Evolutionary conservation across 768 basidiomycete genomes (phyloP).

Genomic region (Lactarius vividus): DNA sequence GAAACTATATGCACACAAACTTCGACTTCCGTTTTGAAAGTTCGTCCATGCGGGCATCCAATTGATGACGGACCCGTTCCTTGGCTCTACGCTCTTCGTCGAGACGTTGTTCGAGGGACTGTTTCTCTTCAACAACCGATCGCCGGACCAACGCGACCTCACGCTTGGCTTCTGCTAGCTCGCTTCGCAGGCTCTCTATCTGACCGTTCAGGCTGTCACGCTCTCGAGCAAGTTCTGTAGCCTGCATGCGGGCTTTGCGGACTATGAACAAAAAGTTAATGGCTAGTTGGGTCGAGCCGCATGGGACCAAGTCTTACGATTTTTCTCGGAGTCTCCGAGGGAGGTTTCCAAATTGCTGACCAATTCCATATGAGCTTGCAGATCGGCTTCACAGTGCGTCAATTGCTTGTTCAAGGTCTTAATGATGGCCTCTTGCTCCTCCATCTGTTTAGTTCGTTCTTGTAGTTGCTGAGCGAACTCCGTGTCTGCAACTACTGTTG

Average conservation of each 20-base stretch:
- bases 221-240: slow-evolving; percentile 84
- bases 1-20: slow-evolving; percentile 76
- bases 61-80: slow-evolving; percentile 82
- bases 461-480: slow-evolving; percentile 62
- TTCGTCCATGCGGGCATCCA: slow-evolving; percentile 87
- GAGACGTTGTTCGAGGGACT: slow-evolving; percentile 75
- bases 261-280: slow-evolving; percentile 43
- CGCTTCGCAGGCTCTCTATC: slow-evolving; percentile 62
- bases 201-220: slow-evolving; percentile 70
- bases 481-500: slow-evolving; percentile 43
- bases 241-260: slow-evolving; percentile 92
- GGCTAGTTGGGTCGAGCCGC: not conserved
- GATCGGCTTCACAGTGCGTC: slow-evolving; percentile 87
- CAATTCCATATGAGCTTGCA: slow-evolving; percentile 89
- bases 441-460: slow-evolving; percentile 70
- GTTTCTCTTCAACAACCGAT: slow-evolving; percentile 86
- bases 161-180: slow-evolving; percentile 73
- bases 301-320: slow-evolving; percentile 53
- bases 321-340: slow-evolving; percentile 89
- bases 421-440: slow-evolving; percentile 88
- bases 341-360: slow-evolving; percentile 82
- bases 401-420: slow-evolving; percentile 92
- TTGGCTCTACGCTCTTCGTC: slow-evolving; percentile 88
- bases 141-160: slow-evolving; percentile 75
- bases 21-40: slow-evolving; percentile 83